Base-by-base conservation (phyloP, 257 asterid genomes). In the Solanum commersonii region DNA sequence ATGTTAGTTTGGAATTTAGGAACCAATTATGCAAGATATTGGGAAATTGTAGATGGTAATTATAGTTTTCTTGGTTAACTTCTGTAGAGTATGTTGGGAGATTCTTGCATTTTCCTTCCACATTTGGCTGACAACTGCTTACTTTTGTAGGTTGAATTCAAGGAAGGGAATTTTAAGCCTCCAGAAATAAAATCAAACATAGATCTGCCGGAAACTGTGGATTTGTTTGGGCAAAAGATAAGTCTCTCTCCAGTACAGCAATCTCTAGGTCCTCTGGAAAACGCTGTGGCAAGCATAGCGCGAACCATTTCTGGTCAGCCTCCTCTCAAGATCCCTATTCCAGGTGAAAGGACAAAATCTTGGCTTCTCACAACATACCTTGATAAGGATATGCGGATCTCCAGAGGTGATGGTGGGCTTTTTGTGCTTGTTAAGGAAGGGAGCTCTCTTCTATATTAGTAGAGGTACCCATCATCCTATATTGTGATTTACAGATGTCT, bases 381-480 rank as follows among this genome's bases (percentile, higher is more conserved):
- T 11, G 99, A 97, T 91, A 91, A 93, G 89, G 99, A 97, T 92
- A 74, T 96, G 84, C 93, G 99, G 68, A 94, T 96, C 86, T 97
- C 99, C 31, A 94, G 98, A 90, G 99, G 99, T 3, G 99, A 97
- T 89, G 99, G 98, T 77, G 99, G 99, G 44, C 92, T 97, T 73
- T 97, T 97, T 87, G 99, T 97, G 93, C 98, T 96, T 44, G 96
- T 94, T 15, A 96, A 92, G 94, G 99, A 96, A 94, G 98, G 98
- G 85, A 94, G 98, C 85, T 83, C 96, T 22, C 98, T 97, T 73
- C 83, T 96, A 60, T 92, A 94, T 85, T 92, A 91, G 72, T 71
- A 86, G n/a, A 86, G 83, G 44, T 29, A 29, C 0, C 29, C 44
- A 10, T 81, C 2, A 18, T 82, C 85, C 86, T 82, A 23, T 31